phyloP scores from a whole-genome alignment of 768 basidiomycete genomes.

The Auriscalpium vulgare region DNA sequence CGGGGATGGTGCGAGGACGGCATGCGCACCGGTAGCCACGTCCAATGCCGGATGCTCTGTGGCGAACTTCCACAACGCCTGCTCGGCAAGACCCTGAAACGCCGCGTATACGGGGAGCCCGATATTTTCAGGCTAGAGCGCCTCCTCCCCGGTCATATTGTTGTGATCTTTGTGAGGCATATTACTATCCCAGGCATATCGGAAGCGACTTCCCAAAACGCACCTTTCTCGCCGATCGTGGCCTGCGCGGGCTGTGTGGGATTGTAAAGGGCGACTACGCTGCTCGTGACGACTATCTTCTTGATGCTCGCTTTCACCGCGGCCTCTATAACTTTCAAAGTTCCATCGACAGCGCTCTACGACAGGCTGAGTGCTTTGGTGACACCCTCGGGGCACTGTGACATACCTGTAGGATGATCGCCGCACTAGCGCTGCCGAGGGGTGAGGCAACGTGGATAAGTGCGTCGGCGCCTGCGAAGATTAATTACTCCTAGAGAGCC shows the following conservation, averaged over 20 bases:
- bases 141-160: constrained; percentile 22
- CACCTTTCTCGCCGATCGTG: not conserved
- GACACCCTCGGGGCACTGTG: not conserved
- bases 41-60: constrained; percentile 17
- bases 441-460: not conserved
- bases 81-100: constrained; percentile 25
- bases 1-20: no score
- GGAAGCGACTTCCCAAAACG: not conserved
- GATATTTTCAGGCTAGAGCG: constrained; percentile 12
- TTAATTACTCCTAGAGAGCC: not conserved
- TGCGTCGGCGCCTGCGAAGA: not conserved
- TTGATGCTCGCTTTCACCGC: not conserved
- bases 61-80: constrained; percentile 16
- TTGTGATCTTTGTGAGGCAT: constrained; percentile 24
- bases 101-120: constrained; percentile 25
- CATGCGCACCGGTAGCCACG: constrained; percentile 14
- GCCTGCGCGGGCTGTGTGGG: not conserved
- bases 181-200: not conserved
- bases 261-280: not conserved
- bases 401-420: not conserved
- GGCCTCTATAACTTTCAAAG: not conserved
- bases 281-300: not conserved
- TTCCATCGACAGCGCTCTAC: not conserved
- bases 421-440: not conserved
- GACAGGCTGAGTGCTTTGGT: not conserved